Base-by-base conservation (phyloP, 257 asterid genomes). In the Pogostemon cablin region DNA sequence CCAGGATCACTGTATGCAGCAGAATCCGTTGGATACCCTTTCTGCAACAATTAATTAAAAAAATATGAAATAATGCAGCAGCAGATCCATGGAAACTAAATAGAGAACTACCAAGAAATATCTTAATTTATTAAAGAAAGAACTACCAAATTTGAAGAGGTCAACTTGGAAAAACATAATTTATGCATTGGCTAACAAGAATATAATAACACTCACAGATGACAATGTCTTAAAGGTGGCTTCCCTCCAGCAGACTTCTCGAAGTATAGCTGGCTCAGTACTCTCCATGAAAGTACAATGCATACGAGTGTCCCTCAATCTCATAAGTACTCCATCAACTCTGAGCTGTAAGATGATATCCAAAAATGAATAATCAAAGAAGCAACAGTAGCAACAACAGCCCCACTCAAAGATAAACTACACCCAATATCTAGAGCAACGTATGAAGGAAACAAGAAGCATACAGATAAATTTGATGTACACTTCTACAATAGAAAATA, bases 271-370 rank as follows among this genome's bases (percentile, higher is more conserved):
- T 25, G 97, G 90, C 67, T 82, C 78, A 8, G 56, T 39, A 83
- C 65, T 63, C 38, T 80, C 91, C 68, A 50, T 74, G 59, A 91
- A 95, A 65, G 80, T 74, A 73, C 97, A 95, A 73, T 90, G 97
- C 87, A 91, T 75, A 50, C 98, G 99, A 47, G 98, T 91, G 76
- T 91, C 99, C 81, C 99, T 90, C 85, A 95, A 74, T 85, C 99
- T 88, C 96, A 95, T 83, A 54, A 91, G 95, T 81, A 82, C 98
- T 70, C 99, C 99, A 76, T 95, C 99, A 68, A 95, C 98, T 86
- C 99, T 91, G 73, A 95, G 98, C 98, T 95, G 89, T 48, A 67
- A 82, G 75, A 79, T 25, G 62, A 65, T 59, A 40, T 43, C 67
- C 75, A 65, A 59, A 46, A 68, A 41, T 65, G 42, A 73, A 81